These are phyloP conservation scores for Hanseniaspora gamundiae DNA, from an alignment of 1,139 yeast genomes.

Conservation along the genomic window DNA sequence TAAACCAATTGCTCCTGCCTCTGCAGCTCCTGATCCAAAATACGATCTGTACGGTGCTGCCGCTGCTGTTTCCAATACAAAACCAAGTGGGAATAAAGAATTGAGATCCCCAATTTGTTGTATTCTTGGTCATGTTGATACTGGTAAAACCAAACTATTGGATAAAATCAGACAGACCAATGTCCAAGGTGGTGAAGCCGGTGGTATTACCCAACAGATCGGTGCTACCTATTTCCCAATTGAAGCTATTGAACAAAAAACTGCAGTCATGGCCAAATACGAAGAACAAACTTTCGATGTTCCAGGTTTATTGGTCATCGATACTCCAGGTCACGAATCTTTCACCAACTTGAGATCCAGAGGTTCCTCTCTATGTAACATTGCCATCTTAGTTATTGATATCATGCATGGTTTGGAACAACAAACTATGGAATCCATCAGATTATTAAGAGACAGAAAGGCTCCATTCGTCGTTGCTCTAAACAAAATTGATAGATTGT, in stretches of 20 bases:
- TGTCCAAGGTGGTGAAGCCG: slow-evolving; percentile 99
- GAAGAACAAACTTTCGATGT: slow-evolving; percentile 84
- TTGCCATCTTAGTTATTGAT: slow-evolving; percentile 95
- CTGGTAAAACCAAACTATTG: slow-evolving; percentile 93
- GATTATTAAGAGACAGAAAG: slow-evolving; percentile 86
- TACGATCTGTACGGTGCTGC: slow-evolving; percentile 22
- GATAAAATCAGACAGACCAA: slow-evolving; percentile 97
- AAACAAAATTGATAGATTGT: slow-evolving; percentile 93
- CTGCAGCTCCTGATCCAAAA: slow-evolving; percentile 18
- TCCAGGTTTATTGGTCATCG: slow-evolving; percentile 92
- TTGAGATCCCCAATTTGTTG: slow-evolving; percentile 98
- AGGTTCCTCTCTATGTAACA: slow-evolving; percentile 98
- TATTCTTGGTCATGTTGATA: slow-evolving; percentile 98
- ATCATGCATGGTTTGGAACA: slow-evolving; percentile 99
- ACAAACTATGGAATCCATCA: slow-evolving; percentile 89
- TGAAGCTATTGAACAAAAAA: slow-evolving; percentile 81
- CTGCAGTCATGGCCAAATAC: slow-evolving; percentile 77
- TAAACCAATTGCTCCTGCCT: slow-evolving; percentile 16
- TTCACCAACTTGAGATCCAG: slow-evolving; percentile 94
- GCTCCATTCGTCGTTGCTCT: slow-evolving; percentile 96
- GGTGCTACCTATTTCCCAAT: slow-evolving; percentile 99
- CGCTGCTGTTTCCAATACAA: slow-evolving; percentile 12
- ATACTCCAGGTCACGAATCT: slow-evolving; percentile 99
- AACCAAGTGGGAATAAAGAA: slow-evolving; percentile 27
- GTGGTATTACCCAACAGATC: slow-evolving; percentile 99